Evolutionary conservation across 2,329 filamentous ascomycete species (phyloP), one percentile per base, ranked within the genome.

Genomic region (Helotiales sp.): DNA sequence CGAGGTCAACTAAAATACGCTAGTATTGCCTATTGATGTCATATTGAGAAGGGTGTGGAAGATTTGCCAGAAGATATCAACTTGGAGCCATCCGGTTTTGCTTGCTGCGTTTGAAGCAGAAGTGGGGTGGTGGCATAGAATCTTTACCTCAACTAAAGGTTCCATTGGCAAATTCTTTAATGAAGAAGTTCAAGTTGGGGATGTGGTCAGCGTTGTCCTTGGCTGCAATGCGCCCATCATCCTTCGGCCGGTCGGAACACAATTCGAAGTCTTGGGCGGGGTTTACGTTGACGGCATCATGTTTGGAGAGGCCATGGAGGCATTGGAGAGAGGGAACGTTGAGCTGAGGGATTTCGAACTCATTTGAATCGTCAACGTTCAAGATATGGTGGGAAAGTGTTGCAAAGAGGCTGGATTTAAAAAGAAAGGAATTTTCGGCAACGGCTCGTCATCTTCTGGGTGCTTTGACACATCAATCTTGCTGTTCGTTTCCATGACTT

Each of bases 271-370:
- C 8, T 30, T 68, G 34, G 47, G 66, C 22, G 61, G 43, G 22
- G 62, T 59, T 1, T 68, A 68, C 43, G 50, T 68, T 17, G 24
- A 68, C 22, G 66, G 62, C 10, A 57, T 68, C 22, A 65, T 68
- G 62, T 40, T n/a, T 37, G 66, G 66, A 26, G 62, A 68, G 37
- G 59, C 60, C 2, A 37, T 66, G 24, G 28, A 34, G 17, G 52
- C 52, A 6, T 22, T 55, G 30, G n/a, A 22, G 10, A 55, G 52
- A 34, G 52, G 52, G 13, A n/a, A 55, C 6, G 30, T 34, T 8
- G 28, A 55, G 28, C 17, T 55, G 28, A 32, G 30, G 28, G 52
- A 34, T n/a, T 55, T 55, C 30, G 28, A 32, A 37, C 52, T 55
- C 28, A 55, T 55, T 2, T 55, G 8, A 22, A 32, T 30, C 7